These are phyloP conservation scores for Blastobotrys proliferans DNA, from an alignment of 1,139 yeast species.

Conservation along the genomic window DNA sequence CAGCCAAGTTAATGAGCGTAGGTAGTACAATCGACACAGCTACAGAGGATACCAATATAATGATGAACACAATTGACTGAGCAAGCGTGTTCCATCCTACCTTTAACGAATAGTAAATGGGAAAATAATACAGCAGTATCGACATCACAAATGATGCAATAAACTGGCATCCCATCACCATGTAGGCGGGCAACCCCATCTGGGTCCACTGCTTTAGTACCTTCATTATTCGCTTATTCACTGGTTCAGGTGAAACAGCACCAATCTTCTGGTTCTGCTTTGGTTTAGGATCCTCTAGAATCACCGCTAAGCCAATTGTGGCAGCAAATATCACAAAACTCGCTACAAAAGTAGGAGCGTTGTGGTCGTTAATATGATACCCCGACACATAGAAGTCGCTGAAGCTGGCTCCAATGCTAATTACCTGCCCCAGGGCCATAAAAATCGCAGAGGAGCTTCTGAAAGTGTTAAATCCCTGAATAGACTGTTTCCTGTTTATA, in stretches of 20 bases:
- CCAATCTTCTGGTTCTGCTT: not conserved
- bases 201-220: not conserved
- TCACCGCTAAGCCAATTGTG: not conserved
- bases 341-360: conserved; percentile 4
- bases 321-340: not conserved
- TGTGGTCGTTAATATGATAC: not conserved
- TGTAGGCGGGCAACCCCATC: not conserved
- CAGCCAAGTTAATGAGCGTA: not conserved
- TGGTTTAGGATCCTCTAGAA: conserved; percentile 3
- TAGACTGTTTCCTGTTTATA: not conserved
- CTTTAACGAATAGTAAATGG: not conserved
- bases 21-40: not conserved
- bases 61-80: not conserved
- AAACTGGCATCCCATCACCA: not conserved
- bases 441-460: conserved; percentile 1
- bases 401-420: conserved; percentile 3
- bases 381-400: not conserved
- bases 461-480: not conserved
- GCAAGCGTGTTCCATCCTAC: not conserved
- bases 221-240: not conserved
- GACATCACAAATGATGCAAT: conserved; percentile 1
- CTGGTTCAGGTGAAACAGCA: not conserved
- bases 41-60: not conserved
- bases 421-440: conserved; percentile 1
- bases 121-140: conserved; percentile 1